Evolutionary conservation across 2,329 filamentous ascomycete species (phyloP), one percentile per base, ranked within the genome.

Genomic region (Tolypocladium endophyticum): DNA sequence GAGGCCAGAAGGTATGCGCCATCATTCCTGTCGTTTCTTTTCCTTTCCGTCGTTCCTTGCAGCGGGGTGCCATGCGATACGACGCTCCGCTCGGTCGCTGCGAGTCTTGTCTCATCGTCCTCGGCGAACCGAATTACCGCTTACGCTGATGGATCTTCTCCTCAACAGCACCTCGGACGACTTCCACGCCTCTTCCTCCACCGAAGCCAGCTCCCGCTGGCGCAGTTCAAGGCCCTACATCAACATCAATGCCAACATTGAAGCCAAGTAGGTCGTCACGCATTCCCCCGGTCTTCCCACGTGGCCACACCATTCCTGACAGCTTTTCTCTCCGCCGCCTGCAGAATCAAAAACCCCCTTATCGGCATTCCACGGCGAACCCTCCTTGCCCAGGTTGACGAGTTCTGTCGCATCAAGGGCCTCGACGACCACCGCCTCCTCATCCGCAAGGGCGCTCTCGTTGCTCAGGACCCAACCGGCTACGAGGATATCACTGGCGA

Each of bases 391-490:
- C 75, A 85, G 57, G 86, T 86, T 38, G 78, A 84, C 57, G 75
- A 76, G n/a, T 90, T 89, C 66, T 87, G 85, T 45, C 74, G 76
- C 18, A 73, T 80, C 50, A 82, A 87, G 64, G 79, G 79, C 30
- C 77, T 92, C 33, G 71, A 75, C 2, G 81, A 87, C 58, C 79
- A 87, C 64, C 73, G 84, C 3, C 73, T 76, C 4, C 68, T 87
- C 20, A 78, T 92, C 57, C 78, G 81, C 57, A 87, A 87, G 66
- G 89, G 88, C 39, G 90, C 89, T 4, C 77, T 93, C 14, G 81
- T 92, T 23, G 89, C 89, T 3, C 87, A 90, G 70, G 84, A 87
- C 64, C 88, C 88, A 0, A 74, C 76, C 11, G 77, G 79, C 36
- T 89, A 76, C 69, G 86, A 89, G 60, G 75, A 79, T 39, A 79